A percentile compares a stretch with the other conserved stretches of the same genome.
Conservation (phyloP, 495 filamentous ascomycete species). For the Tuber microsphaerosporum region DNA sequence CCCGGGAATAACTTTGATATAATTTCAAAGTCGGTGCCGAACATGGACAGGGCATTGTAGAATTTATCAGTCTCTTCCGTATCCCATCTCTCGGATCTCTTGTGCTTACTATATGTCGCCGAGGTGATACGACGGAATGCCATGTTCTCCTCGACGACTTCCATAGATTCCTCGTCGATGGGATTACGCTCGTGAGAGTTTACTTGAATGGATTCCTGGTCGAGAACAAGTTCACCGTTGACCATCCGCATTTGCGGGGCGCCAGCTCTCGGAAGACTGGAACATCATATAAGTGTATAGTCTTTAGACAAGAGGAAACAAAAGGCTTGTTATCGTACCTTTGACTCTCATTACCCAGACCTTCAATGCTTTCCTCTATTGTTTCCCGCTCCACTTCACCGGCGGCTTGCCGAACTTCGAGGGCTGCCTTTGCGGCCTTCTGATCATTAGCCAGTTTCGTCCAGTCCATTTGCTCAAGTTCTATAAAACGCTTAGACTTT, state of each 20-base stretch:
- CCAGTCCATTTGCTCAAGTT: conserved; percentile 46
- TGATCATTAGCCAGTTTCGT: conserved; percentile 21
- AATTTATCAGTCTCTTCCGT: conserved; percentile 72
- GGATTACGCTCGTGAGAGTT: conserved; percentile 67
- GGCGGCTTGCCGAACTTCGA: conserved; percentile 12
- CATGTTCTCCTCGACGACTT: conserved; percentile 73
- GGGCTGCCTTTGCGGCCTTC: conserved; percentile 16
- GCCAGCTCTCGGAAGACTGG: conserved; percentile 17
- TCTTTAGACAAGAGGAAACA: conserved; percentile 21
- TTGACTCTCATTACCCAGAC: conserved; percentile 17
- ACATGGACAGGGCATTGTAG: conserved; percentile 74
- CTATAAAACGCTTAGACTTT: conserved; percentile 63
- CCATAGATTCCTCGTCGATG: conserved; percentile 51
- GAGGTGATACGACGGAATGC: conserved; percentile 71
- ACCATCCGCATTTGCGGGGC: conserved; percentile 63
- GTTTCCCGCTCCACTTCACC: conserved; percentile 28
- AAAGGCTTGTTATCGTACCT: conserved; percentile 18
- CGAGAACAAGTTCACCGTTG: conserved; percentile 76
- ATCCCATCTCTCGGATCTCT: conserved; percentile 68
- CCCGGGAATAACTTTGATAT: conserved; percentile 76
- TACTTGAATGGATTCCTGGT: conserved; percentile 67
- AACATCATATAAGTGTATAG: not conserved
- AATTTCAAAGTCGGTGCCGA: conserved; percentile 87
- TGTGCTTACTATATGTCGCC: conserved; percentile 61
- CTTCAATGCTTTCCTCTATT: conserved; percentile 26